Conservation (phyloP, 495 filamentous ascomycete genomes). For the Hypoxylon crocopeplum region DNA sequence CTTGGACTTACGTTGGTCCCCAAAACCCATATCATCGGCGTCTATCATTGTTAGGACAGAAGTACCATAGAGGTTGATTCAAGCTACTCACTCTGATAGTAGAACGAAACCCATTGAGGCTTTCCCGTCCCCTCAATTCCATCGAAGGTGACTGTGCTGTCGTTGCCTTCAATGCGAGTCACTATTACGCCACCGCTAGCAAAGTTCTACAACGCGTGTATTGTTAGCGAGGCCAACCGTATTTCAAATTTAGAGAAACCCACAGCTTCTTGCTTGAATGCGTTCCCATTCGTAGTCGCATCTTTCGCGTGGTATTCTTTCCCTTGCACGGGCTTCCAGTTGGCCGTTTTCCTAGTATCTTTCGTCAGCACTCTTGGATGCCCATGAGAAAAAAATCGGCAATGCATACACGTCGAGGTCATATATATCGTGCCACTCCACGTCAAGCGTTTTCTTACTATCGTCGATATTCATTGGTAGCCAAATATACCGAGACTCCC, state of each 20-base stretch:
- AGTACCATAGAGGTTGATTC: not conserved
- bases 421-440: constrained; percentile 54
- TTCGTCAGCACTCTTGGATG: not conserved
- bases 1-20: constrained; percentile 46
- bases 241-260: not conserved
- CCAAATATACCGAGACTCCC: constrained; percentile 62
- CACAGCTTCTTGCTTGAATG: constrained; percentile 57
- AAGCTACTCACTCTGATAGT: constrained; percentile 50
- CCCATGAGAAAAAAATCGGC: not conserved
- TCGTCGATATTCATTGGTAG: constrained; percentile 55
- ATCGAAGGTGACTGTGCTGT: constrained; percentile 58
- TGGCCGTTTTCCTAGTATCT: constrained; percentile 48
- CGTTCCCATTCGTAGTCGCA: constrained; percentile 48
- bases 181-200: constrained; percentile 50
- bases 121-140: constrained; percentile 56
- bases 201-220: constrained; percentile 44
- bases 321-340: constrained; percentile 51
- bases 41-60: constrained; percentile 28
- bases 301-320: constrained; percentile 49
- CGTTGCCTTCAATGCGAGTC: constrained; percentile 59
- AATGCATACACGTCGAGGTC: constrained; percentile 48
- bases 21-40: constrained; percentile 52
- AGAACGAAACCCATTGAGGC: constrained; percentile 63
- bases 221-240: not conserved
- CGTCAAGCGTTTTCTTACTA: constrained; percentile 41